Evolutionary conservation across 306 rosid species (phyloP), one percentile per base, ranked within the genome.

Genomic region (Inga laurina): DNA sequence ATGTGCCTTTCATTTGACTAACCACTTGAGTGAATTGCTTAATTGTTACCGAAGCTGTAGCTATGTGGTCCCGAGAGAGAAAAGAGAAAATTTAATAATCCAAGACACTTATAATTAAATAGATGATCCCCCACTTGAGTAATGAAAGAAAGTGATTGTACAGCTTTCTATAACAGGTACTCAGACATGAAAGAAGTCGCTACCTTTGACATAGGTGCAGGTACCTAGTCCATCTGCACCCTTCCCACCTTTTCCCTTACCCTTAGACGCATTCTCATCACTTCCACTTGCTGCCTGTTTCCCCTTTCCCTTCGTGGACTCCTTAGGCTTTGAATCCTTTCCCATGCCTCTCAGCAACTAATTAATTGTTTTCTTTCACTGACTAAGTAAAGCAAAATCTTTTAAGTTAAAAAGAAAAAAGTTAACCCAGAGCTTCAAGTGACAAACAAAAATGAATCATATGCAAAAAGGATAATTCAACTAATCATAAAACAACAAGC

Each of bases 131-230:
- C 41, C 41, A 37, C 8, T 37, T 37, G 52, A 66, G 79, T 51
- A 16, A 69, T 43, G 27, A n/a, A 71, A 79, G 13, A 46, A 80
- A 22, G 62, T 48, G 15, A 68, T 41, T 54, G 52, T 51, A 64
- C 41, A 44, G 21, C 46, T 19, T 77, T 3, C 65, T 21, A 46
- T 32, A 3, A 59, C 24, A 39, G 74, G 79, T 54, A 22, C 30
- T 54, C 32, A 21, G 62, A 84, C 19, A 27, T 68, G 61, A 48
- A 85, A 64, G 4, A 30, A 56, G 15, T 59, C n/a, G 43, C 75
- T 78, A 93, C 97, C 97, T 85, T 95, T 93, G 22, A 95, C 99
- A 77, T 95, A 95, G 51, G 99, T 95, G 90, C 99, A 95, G 79
- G 99, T 95, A 77, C 99, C 98, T 44, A 95, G 99, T 22, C 92